Conservation (phyloP, 2,329 filamentous ascomycete genomes). For the Zelopaecilomyces penicillatus region DNA sequence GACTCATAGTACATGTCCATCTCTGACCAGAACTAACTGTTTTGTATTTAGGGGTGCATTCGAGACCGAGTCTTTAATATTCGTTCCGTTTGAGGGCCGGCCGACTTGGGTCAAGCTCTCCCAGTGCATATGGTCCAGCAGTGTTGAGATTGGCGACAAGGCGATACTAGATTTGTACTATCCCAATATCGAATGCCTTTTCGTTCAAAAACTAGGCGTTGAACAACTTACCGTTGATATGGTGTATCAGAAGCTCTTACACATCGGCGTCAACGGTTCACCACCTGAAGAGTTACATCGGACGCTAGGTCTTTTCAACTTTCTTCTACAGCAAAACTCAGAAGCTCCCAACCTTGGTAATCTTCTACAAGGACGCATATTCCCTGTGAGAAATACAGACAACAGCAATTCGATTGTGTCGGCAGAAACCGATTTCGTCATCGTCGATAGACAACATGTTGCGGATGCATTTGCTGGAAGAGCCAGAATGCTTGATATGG, state of each 20-base stretch:
- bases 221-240: constrained; percentile 21
- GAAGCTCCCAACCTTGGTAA: constrained; percentile 2
- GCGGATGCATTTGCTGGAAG: constrained; percentile 16
- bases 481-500: constrained; percentile 28
- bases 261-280: constrained; percentile 6
- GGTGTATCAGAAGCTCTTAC: constrained; percentile 22
- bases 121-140: constrained; percentile 27
- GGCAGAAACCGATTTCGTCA: constrained; percentile 19
- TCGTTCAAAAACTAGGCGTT: constrained; percentile 21
- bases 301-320: constrained; percentile 24
- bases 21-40: background rate
- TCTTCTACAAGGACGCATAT: constrained; percentile 10
- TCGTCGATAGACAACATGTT: constrained; percentile 25
- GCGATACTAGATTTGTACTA: constrained; percentile 20
- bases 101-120: constrained; percentile 18
- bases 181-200: constrained; percentile 20
- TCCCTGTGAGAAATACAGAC: constrained; percentile 17
- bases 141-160: constrained; percentile 19
- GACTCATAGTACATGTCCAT: background rate
- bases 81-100: background rate
- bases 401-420: constrained; percentile 9
- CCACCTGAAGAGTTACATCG: constrained; percentile 18
- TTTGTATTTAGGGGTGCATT: constrained; percentile 3
- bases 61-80: constrained; percentile 8
- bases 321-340: constrained; percentile 16